phyloP scores from a whole-genome alignment of 371 early-diverging fungal species.

The Mortierella sp. region DNA sequence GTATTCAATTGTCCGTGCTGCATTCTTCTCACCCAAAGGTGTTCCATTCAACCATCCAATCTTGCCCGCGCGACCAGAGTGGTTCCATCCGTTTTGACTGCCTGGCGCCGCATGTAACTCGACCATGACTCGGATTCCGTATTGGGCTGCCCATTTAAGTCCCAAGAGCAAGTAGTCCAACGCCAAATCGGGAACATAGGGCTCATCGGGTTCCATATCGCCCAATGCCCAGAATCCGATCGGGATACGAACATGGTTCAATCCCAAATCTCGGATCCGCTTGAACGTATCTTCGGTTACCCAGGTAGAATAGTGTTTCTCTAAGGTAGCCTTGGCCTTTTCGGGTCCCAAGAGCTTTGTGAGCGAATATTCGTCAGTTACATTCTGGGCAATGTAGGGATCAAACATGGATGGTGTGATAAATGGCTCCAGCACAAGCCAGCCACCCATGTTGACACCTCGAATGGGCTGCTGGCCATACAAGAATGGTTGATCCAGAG shows the following conservation, averaged over 20 bases:
- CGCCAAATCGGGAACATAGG: conserved; percentile 70
- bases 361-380: conserved; percentile 76
- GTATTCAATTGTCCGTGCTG: conserved; percentile 56
- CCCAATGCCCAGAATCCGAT: conserved; percentile 82
- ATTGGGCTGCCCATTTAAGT: conserved; percentile 76
- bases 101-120: conserved; percentile 85
- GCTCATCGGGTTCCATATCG: conserved; percentile 61
- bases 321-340: conserved; percentile 64
- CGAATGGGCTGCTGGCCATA: conserved; percentile 71
- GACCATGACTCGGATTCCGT: conserved; percentile 78
- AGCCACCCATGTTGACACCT: conserved; percentile 81
- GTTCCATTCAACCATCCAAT: conserved; percentile 62
- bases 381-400: conserved; percentile 61
- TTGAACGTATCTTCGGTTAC: conserved; percentile 78
- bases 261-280: conserved; percentile 70
- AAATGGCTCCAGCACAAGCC: conserved; percentile 81
- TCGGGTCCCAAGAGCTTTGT: conserved; percentile 69
- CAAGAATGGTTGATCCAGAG: conserved; percentile 65
- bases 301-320: conserved; percentile 75
- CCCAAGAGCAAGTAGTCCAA: conserved; percentile 70
- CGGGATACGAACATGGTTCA: conserved; percentile 84
- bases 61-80: conserved; percentile 66
- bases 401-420: conserved; percentile 80
- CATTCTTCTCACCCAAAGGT: conserved; percentile 46
- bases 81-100: conserved; percentile 85